A percentile compares a stretch with the other conserved stretches of the same genome.
These are phyloP conservation scores for Lipomyces sp. DNA, from an alignment of 805 yeast genomes.

Conservation along the genomic window DNA sequence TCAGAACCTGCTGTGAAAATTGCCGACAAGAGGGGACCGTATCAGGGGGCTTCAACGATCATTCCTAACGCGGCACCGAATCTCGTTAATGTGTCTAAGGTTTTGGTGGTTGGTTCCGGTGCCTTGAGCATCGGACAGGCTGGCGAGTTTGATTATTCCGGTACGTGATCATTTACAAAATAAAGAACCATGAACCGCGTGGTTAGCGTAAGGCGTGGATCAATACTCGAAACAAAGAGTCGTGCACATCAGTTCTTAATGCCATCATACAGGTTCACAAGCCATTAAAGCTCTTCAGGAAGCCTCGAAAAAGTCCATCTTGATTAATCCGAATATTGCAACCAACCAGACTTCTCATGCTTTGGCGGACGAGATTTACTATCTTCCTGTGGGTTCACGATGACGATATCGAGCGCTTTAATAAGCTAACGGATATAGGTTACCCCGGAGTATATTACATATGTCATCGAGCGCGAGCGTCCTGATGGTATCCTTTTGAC, in stretches of 20 bases:
- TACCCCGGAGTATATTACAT: constrained; percentile 93
- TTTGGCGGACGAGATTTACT: constrained; percentile 94
- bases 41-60: constrained; percentile 34
- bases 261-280: constrained; percentile 65
- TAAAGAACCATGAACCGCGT: background rate
- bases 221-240: background rate
- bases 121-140: constrained; percentile 99
- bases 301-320: constrained; percentile 93
- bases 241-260: background rate
- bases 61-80: constrained; percentile 22
- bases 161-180: constrained; percentile 50
- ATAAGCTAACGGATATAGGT: constrained; percentile 43
- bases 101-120: constrained; percentile 94
- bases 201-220: background rate
- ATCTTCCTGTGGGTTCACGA: constrained; percentile 65
- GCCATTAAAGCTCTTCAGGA: constrained; percentile 98
- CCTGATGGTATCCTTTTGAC: constrained; percentile 97
- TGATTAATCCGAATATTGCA: constrained; percentile 97
- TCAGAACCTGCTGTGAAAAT: constrained; percentile 19
- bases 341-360: constrained; percentile 98
- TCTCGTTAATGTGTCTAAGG: constrained; percentile 83
- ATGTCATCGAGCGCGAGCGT: constrained; percentile 91
- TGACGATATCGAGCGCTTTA: background rate
- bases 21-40: constrained; percentile 24
- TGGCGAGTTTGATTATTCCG: constrained; percentile 98